A percentile compares a stretch with the other conserved stretches of the same genome.
These are phyloP conservation scores for Dysphania ambrosioides DNA, from an alignment of 148 eudicot species.

Conservation along the genomic window DNA sequence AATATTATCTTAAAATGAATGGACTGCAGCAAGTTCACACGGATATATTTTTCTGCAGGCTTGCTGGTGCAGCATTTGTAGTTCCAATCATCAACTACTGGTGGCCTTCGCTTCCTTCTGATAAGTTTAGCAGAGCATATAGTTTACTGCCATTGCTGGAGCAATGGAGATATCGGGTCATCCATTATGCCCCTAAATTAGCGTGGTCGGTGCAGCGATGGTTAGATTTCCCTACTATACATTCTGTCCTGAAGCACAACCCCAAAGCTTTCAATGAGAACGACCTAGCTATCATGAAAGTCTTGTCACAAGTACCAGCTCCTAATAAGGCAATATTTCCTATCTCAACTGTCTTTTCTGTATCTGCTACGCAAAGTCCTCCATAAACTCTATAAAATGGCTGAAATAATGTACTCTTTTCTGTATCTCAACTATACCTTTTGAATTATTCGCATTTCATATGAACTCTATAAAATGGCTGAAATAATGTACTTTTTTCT, in stretches of 20 bases:
- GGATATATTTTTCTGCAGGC: slow-evolving; percentile 18
- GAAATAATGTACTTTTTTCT: background rate
- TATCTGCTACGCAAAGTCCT: background rate
- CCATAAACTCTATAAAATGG: background rate
- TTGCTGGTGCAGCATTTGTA: slow-evolving; percentile 33
- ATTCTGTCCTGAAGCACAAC: slow-evolving; percentile 20
- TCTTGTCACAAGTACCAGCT: slow-evolving; percentile 2
- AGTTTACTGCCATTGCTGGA: slow-evolving; percentile 23
- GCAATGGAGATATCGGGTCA: slow-evolving; percentile 23
- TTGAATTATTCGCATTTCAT: too few relatives aligned
- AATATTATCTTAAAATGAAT: background rate
- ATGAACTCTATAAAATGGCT: background rate
- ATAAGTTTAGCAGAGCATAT: slow-evolving; percentile 9
- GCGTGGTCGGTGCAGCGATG: slow-evolving; percentile 33
- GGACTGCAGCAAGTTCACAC: background rate
- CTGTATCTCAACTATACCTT: too few relatives aligned
- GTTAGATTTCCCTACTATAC: slow-evolving; percentile 24
- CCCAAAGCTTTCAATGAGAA: slow-evolving; percentile 25
- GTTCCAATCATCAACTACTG: slow-evolving; percentile 36
- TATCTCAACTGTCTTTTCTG: background rate
- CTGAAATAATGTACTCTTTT: background rate
- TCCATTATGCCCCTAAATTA: slow-evolving; percentile 29
- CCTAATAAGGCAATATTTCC: slow-evolving; percentile 26
- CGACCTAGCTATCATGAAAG: slow-evolving; percentile 11
- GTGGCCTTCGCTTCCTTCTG: slow-evolving; percentile 39